These are phyloP conservation scores for Saccharomycopsis phalli DNA, from an alignment of 1,139 yeast genomes.

Conservation along the genomic window DNA sequence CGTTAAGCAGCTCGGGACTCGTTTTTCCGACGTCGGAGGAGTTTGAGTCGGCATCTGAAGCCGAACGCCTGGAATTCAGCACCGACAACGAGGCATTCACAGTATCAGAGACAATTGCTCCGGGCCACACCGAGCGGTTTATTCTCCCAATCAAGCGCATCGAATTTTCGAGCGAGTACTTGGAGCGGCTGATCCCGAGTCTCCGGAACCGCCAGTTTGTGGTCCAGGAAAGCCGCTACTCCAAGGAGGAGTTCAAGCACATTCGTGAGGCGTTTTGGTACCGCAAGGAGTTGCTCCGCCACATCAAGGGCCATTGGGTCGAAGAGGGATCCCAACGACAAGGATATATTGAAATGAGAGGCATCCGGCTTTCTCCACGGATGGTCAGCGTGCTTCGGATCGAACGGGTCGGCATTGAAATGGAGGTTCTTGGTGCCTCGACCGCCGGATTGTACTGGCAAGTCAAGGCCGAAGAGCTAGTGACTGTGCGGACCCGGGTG, in stretches of 20 bases:
- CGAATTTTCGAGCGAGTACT: conserved; percentile 35
- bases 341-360: conserved; percentile 61
- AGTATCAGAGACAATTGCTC: conserved; percentile 30
- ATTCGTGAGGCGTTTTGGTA: conserved; percentile 74
- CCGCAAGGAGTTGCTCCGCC: conserved; percentile 51
- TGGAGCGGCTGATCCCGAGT: conserved; percentile 59
- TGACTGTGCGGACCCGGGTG: conserved; percentile 39
- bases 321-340: conserved; percentile 29
- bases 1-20: conserved; percentile 22
- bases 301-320: conserved; percentile 59
- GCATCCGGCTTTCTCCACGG: conserved; percentile 46
- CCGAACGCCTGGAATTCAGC: conserved; percentile 22
- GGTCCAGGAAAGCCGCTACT: conserved; percentile 43
- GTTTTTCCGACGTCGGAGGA: conserved; percentile 23
- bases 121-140: conserved; percentile 50
- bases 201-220: conserved; percentile 65
- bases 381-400: conserved; percentile 44
- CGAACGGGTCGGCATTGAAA: conserved; percentile 37
- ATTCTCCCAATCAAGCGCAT: conserved; percentile 62
- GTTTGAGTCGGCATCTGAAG: conserved; percentile 24
- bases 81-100: conserved; percentile 21
- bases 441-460: conserved; percentile 22
- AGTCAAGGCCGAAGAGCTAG: conserved; percentile 39
- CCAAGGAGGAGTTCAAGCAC: conserved; percentile 41
- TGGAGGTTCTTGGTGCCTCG: conserved; percentile 23